Base-by-base conservation (phyloP, 306 rosid genomes). In the Medicago ruthenica region DNA sequence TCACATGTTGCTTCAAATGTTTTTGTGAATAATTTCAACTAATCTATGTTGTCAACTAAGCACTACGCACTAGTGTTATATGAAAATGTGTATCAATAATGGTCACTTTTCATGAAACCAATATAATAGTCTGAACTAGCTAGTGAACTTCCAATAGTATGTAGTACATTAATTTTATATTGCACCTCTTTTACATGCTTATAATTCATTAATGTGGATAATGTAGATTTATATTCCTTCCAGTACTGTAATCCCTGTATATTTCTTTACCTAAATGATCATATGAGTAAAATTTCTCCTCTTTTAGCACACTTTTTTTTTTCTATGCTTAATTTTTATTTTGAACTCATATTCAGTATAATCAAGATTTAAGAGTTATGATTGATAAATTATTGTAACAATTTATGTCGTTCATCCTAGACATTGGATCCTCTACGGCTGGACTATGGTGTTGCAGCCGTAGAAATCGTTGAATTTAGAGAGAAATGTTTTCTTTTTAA, bases 171-270 rank as follows among this genome's bases (percentile, higher is more conserved):
- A 9, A 57, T 71, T 44, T 75, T 80, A 13, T 75, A 58, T 73
- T 73, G 36, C 59, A 85, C 75, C 73, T 18, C 15, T 79, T 83
- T 65, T 44, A 61, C 64, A 42, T 67, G 39, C 48, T 74, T 63
- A 65, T 34, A 65, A 40, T 57, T 66, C 44, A 66, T 61, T 13
- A 42, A 72, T 74, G 42, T 77, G 39, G 48, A 57, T 60, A 21
- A 17, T 77, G 63, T 71, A 74, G 34, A 82, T 48, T 53, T 70
- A 24, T 80, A 85, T 83, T 84, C 77, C 79, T 85, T 80, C 66
- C 80, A 81, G 4, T 27, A 27, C 31, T 27, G 31, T 27, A 27
- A 27, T 27, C 4, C 27, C 27, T 24, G 27, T 2, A 24, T 24
- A 24, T 2, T 24, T 27, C 31, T 27, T 27, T 27, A 27, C 31